These are phyloP conservation scores for Mycena metata DNA, from an alignment of 768 basidiomycete species.

Conservation along the genomic window DNA sequence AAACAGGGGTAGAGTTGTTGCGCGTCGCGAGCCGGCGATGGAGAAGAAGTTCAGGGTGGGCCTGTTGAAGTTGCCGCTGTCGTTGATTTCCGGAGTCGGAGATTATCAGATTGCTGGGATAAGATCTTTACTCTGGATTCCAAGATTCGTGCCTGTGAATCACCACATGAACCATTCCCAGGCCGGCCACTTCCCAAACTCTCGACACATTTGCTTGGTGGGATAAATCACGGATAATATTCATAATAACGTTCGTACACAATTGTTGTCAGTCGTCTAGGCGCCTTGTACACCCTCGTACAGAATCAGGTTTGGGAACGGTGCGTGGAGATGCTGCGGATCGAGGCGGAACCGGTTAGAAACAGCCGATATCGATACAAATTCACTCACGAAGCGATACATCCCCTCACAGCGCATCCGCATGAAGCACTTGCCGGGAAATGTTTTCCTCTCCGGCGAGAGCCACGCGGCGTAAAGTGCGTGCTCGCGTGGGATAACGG, in stretches of 20 bases:
- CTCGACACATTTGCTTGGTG: too few relatives aligned
- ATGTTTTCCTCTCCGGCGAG: conserved; percentile 58
- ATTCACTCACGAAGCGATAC: conserved; percentile 64
- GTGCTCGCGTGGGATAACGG: conserved; percentile 61
- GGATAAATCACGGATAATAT: background rate
- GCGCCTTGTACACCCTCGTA: conserved; percentile 55
- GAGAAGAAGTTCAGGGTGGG: too few relatives aligned
- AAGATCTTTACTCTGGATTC: too few relatives aligned
- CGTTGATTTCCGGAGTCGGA: too few relatives aligned
- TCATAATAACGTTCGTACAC: conserved; percentile 8
- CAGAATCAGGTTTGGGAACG: conserved; percentile 69
- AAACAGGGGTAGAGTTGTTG: too few relatives aligned
- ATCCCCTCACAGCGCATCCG: conserved; percentile 70
- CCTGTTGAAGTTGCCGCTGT: too few relatives aligned
- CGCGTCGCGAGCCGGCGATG: too few relatives aligned
- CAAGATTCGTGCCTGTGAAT: too few relatives aligned
- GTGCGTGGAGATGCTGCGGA: conserved; percentile 64
- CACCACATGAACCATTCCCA: too few relatives aligned
- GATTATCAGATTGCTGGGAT: too few relatives aligned
- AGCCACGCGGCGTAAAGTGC: conserved; percentile 65
- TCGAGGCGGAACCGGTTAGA: conserved; percentile 7
- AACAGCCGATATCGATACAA: conserved; percentile 5
- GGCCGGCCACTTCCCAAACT: too few relatives aligned
- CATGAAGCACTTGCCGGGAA: conserved; percentile 70
- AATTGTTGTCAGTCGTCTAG: conserved; percentile 14